Evolutionary conservation across 805 yeast genomes (phyloP).

Genomic region (Starmera caribaea): DNA sequence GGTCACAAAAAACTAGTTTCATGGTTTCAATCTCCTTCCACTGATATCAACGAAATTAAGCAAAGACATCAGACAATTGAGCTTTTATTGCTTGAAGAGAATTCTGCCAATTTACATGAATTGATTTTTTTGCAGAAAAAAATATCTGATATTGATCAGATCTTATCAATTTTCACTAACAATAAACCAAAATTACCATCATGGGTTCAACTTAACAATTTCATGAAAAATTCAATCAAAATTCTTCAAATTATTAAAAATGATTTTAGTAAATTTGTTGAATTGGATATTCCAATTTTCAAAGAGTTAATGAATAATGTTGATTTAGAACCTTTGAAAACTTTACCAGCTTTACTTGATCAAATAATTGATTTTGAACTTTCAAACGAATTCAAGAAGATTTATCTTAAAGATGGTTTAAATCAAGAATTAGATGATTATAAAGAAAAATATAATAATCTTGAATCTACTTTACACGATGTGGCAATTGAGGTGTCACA

Average conservation of each 20-base stretch:
- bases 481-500: conserved; percentile 12
- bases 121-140: conserved; percentile 14
- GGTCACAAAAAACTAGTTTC: conserved; percentile 22
- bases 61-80: conserved; percentile 21
- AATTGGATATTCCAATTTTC: conserved; percentile 6
- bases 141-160: conserved; percentile 21
- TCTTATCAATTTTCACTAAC: conserved; percentile 11
- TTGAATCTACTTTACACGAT: conserved; percentile 23
- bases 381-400: conserved; percentile 19
- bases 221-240: conserved; percentile 11
- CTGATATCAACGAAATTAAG: conserved; percentile 17
- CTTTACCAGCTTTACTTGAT: conserved; percentile 13
- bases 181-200: conserved; percentile 18
- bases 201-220: conserved; percentile 23
- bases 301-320: conserved; percentile 7
- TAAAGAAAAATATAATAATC: conserved; percentile 16
- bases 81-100: conserved; percentile 12
- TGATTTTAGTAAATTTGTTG: conserved; percentile 1
- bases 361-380: conserved; percentile 27
- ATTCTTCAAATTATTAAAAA: conserved; percentile 8
- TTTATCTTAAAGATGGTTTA: conserved; percentile 22
- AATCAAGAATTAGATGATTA: conserved; percentile 20
- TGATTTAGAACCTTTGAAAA: conserved; percentile 4
- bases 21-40: conserved; percentile 27
- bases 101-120: conserved; percentile 13